phyloP scores from a whole-genome alignment of 1,284 basidiomycete genomes.

The Tilletia setariae region DNA sequence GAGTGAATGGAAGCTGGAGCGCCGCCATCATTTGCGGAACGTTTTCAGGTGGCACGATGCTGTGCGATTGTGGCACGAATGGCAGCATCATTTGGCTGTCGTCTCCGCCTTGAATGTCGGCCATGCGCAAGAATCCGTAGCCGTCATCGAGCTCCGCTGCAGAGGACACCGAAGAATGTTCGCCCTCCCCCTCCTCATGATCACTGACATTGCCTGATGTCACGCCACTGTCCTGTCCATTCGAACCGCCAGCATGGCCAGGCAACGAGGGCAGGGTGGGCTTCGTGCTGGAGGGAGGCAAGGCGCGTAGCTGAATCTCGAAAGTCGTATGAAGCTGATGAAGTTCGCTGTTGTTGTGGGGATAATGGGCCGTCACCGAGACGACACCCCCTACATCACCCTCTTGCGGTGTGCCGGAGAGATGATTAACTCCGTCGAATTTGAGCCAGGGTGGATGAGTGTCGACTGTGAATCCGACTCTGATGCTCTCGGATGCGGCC shows the following conservation, averaged over 20 bases:
- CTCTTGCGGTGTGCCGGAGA: slow-evolving; percentile 39
- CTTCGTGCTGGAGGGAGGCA: background rate
- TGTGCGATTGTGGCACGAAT: background rate
- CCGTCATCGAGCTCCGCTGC: background rate
- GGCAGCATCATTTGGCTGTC: slow-evolving; percentile 5
- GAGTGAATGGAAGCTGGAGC: background rate
- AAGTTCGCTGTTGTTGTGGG: slow-evolving; percentile 37
- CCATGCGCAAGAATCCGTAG: background rate
- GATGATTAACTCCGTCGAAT: slow-evolving; percentile 54
- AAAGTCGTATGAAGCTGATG: slow-evolving; percentile 48
- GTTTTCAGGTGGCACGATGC: background rate
- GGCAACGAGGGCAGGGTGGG: background rate
- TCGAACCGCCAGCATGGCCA: background rate
- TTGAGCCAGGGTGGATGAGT: slow-evolving; percentile 77
- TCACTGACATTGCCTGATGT: slow-evolving; percentile 7
- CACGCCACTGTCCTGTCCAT: background rate
- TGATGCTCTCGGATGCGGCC: slow-evolving; percentile 58
- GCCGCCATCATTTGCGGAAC: slow-evolving; percentile 8
- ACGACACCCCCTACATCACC: slow-evolving; percentile 39
- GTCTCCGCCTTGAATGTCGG: background rate
- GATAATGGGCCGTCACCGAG: slow-evolving; percentile 44
- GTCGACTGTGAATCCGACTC: slow-evolving; percentile 76
- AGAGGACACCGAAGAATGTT: slow-evolving; percentile 3
- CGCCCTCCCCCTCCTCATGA: slow-evolving; percentile 4
- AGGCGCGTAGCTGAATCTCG: slow-evolving; percentile 22